Base-by-base conservation (phyloP, 202 grass and related monocot genomes). In the Saccharum hybrid region DNA sequence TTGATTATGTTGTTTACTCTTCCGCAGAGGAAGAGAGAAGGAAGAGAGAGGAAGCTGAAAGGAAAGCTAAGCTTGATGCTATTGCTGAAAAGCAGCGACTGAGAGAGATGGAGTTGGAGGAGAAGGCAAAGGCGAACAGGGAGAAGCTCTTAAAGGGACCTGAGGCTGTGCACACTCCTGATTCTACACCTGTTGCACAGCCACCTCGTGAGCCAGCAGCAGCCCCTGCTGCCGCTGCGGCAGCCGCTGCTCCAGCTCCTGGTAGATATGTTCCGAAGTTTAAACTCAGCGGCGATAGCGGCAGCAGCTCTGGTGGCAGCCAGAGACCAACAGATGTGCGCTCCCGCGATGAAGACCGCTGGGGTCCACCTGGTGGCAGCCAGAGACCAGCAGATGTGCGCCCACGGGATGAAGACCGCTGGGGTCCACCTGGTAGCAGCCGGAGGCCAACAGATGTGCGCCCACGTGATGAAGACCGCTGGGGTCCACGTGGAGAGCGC, bases 41-140 rank as follows among this genome's bases (percentile, higher is more conserved):
- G 82, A 98, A 90, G 73, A 94, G 45, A 80, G 96, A 98, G 52
- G 96, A 96, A 51, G 81, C 86, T 1, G 96, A 98, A 75, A 84
- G 67, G 59, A 98, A 94, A 78, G 88, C 91, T 15, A 96, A 91
- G 79, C 88, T 98, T 19, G 96, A 96, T 15, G 93, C 93, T 3
- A 96, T 98, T 66, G 93, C 89, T 42, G 89, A 84, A 36, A 96
- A 79, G 79, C 93, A 98, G 86, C 86, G 61, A 19, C 81, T 89
- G 71, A 90, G 96, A 34, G 93, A 98, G 61, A 72, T 30, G 11
- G 96, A 98, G 39, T 42, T 96, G 15, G 96, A 98, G 81, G 96
- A 96, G 78, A 26, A 26, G 26, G 26, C 26, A 26, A 81, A 74
- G 26, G 71, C 85, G 28, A 84, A 76, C 63, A 91, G 65, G 62